These are phyloP conservation scores for Mycena venus DNA, from an alignment of 768 basidiomycete species.

Conservation along the genomic window DNA sequence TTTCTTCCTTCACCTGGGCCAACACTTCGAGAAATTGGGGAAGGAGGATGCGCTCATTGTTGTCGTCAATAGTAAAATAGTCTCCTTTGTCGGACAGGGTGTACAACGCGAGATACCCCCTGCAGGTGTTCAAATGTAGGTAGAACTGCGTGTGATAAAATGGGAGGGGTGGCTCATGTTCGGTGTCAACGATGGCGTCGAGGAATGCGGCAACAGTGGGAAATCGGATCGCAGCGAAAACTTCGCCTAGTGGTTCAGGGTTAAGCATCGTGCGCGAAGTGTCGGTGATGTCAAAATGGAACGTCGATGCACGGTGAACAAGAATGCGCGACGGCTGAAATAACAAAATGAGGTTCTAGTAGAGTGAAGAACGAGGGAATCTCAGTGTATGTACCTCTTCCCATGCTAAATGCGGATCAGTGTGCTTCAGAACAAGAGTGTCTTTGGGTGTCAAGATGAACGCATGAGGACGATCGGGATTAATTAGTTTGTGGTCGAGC, in stretches of 20 bases:
- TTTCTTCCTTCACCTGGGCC: constrained; percentile 18
- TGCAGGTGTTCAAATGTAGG: not conserved
- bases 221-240: constrained; percentile 10
- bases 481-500: constrained; percentile 7
- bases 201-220: constrained; percentile 26
- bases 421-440: constrained; percentile 21
- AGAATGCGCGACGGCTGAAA: constrained; percentile 17
- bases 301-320: constrained; percentile 22
- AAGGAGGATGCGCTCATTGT: constrained; percentile 8
- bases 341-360: not conserved
- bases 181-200: constrained; percentile 9
- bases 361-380: not conserved
- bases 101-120: constrained; percentile 19
- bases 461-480: constrained; percentile 17
- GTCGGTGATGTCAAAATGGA: constrained; percentile 30
- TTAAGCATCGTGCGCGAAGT: constrained; percentile 22
- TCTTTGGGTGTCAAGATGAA: constrained; percentile 1
- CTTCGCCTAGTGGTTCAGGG: constrained; percentile 12
- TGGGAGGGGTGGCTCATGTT: constrained; percentile 15
- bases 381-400: not conserved
- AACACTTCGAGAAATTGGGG: constrained; percentile 9
- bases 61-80: not conserved
- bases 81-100: constrained; percentile 22
- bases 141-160: constrained; percentile 6
- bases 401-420: not conserved